Conservation (phyloP, 2,329 filamentous ascomycete genomes). For the Pleomassaria siparia region DNA sequence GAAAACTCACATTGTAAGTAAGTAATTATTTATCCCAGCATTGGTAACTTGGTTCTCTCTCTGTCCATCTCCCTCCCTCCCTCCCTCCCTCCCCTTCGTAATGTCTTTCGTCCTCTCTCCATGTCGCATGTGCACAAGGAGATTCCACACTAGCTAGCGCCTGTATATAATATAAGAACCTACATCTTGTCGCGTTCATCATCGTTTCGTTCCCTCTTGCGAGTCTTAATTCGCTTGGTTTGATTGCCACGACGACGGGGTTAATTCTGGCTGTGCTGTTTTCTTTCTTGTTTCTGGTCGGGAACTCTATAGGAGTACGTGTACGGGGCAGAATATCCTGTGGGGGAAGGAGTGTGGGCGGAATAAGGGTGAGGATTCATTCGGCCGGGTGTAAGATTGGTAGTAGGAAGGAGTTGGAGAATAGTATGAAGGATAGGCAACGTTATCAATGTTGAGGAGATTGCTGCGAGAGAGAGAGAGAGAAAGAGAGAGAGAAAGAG, state of each 20-base stretch:
- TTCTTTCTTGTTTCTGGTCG: too few relatives aligned
- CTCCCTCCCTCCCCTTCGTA: slow-evolving; percentile 60
- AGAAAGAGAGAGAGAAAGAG: slow-evolving; percentile 25
- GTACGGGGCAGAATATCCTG: slow-evolving; percentile 30
- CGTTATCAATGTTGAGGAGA: slow-evolving; percentile 37
- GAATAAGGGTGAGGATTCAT: slow-evolving; percentile 33
- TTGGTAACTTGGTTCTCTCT: not conserved
- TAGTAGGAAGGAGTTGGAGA: slow-evolving; percentile 34
- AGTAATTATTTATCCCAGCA: too few relatives aligned
- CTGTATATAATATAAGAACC: slow-evolving; percentile 53
- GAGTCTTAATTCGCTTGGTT: slow-evolving; percentile 38
- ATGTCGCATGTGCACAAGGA: slow-evolving; percentile 59
- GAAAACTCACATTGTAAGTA: too few relatives aligned
- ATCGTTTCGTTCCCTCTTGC: slow-evolving; percentile 60
- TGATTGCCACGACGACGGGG: slow-evolving; percentile 44
- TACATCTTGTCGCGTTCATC: slow-evolving; percentile 57
- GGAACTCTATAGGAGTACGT: slow-evolving; percentile 39
- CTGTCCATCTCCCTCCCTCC: not conserved
- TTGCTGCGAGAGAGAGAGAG: slow-evolving; percentile 30
- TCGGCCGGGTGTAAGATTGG: slow-evolving; percentile 32
- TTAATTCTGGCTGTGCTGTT: slow-evolving; percentile 38
- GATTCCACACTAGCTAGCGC: slow-evolving; percentile 50
- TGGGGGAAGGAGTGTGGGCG: slow-evolving; percentile 26
- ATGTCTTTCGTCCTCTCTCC: slow-evolving; percentile 62
- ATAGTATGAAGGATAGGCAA: slow-evolving; percentile 31